These are phyloP conservation scores for Hypoxylon rubiginosum DNA, from an alignment of 2,329 filamentous ascomycete genomes.

Conservation along the genomic window DNA sequence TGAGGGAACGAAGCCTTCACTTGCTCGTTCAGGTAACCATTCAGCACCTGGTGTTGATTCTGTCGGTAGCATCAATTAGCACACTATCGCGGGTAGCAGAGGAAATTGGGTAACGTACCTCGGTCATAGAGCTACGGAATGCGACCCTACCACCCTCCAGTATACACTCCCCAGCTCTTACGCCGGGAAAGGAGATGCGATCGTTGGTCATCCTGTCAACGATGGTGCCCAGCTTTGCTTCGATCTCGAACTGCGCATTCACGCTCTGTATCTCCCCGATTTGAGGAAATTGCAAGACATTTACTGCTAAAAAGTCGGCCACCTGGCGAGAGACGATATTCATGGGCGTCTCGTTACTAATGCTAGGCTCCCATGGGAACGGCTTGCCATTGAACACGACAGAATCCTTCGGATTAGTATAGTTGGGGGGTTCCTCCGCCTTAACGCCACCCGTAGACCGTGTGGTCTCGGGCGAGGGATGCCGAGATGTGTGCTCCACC, in stretches of 20 bases:
- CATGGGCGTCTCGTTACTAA: conserved; percentile 77
- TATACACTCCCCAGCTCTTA: conserved; percentile 76
- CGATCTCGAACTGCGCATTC: conserved; percentile 87
- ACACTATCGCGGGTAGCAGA: neutral
- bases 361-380: conserved; percentile 73
- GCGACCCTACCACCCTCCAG: conserved; percentile 72
- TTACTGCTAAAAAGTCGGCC: conserved; percentile 83
- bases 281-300: conserved; percentile 77
- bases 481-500: conserved; percentile 57
- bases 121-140: conserved; percentile 92
- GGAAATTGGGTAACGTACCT: conserved; percentile 67
- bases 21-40: conserved; percentile 83
- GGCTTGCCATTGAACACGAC: conserved; percentile 46
- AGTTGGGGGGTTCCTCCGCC: conserved; percentile 43
- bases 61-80: conserved; percentile 53
- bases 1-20: conserved; percentile 71
- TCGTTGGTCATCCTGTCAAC: conserved; percentile 79
- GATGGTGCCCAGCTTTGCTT: conserved; percentile 90
- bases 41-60: conserved; percentile 85
- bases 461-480: conserved; percentile 62
- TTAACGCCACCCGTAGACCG: conserved; percentile 50
- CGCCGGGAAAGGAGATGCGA: conserved; percentile 72
- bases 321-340: conserved; percentile 81
- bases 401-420: conserved; percentile 36
- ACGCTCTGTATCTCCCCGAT: conserved; percentile 72